Base-by-base conservation (phyloP, 768 basidiomycete species). In the Tulasnella sp. region DNA sequence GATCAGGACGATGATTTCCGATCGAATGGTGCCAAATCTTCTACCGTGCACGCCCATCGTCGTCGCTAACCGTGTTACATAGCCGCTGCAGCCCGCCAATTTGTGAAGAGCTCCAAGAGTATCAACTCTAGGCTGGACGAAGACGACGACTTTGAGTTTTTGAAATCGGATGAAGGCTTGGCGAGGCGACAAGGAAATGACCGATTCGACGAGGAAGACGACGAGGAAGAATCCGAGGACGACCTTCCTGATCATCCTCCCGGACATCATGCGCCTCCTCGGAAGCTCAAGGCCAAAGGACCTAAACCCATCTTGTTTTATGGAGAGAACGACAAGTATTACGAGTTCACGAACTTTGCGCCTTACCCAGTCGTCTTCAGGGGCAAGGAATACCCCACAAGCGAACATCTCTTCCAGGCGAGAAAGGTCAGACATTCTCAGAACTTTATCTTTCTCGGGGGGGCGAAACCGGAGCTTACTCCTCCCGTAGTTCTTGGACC, bases 401-500 rank as follows among this genome's bases (percentile, higher is more conserved):
- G 62, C 29, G 71, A 72, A 39, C 71, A 72, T 64, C 71, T 72
- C 11, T 72, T 72, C 65, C 72, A 75, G 42, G 68, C 72, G 1
- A 59, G 70, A 36, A 74, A 76, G 72, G 75, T 63, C 12, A 65
- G 35, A 65, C 29, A 1, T 65, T 19, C 12, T 12, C 11, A 40
- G 34, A 11, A 14, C 17, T 37, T 9, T 7, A 65, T 62, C 39
- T 26, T 2, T 9, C 12, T n/a, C 12, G 12, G 42, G 42, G 42
- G 12, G 12, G n/a, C 0, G 12, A 65, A 14, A 35, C 16, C 22
- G 29, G 6, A n/a, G 19, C 22, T 47, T 4, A 37, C 3, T 47
- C 39, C 5, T 9, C 39, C 39, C 17, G 32, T 63, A 76, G 75
- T 76, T 76, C 63, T 44, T 73, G n/a, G 69, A 37, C 2, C 74